Evolutionary conservation across 208 protist species (phyloP).

Genomic region (Leishmania guyanensis): DNA sequence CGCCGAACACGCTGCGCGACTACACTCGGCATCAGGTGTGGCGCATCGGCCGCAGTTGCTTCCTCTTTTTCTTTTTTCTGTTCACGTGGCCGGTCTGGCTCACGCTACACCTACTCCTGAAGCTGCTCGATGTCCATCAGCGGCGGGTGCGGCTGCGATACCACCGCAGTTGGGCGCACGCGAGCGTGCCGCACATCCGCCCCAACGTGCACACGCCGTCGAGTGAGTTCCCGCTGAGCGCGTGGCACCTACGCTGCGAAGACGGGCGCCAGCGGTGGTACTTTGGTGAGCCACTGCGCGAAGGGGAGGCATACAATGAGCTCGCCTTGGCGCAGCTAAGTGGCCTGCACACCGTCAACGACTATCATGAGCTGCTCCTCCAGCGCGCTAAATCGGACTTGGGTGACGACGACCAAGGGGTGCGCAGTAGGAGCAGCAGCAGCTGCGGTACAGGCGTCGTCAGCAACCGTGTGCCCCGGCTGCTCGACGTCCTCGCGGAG

Average conservation of each 20-base stretch:
- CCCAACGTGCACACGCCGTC: conserved; percentile 35
- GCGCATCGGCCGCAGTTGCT: conserved; percentile 8
- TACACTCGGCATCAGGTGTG: conserved; percentile 32
- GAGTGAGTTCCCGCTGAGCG: conserved; percentile 50
- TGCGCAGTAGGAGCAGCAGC: neutral
- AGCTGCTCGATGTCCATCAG: conserved; percentile 52
- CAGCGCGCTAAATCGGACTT: conserved; percentile 5
- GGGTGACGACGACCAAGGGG: neutral
- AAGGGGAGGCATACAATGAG: conserved; percentile 65
- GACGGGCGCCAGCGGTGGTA: conserved; percentile 91
- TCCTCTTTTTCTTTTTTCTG: conserved; percentile 32
- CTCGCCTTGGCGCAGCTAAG: conserved; percentile 56
- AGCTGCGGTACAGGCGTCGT: neutral
- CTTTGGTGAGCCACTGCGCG: conserved; percentile 48
- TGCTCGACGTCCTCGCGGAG: conserved; percentile 35
- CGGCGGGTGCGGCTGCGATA: conserved; percentile 42
- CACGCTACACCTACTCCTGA: conserved; percentile 51
- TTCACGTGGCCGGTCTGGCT: conserved; percentile 52
- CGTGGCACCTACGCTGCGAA: conserved; percentile 86
- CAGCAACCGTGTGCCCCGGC: conserved; percentile 15
- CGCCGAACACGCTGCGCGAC: conserved; percentile 55
- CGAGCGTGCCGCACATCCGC: conserved; percentile 66
- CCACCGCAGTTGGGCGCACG: conserved; percentile 49
- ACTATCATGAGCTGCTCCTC: conserved; percentile 35
- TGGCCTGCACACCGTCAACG: conserved; percentile 41